Conservation (phyloP, 2,329 filamentous ascomycete genomes). For the Fusarium redolens region DNA sequence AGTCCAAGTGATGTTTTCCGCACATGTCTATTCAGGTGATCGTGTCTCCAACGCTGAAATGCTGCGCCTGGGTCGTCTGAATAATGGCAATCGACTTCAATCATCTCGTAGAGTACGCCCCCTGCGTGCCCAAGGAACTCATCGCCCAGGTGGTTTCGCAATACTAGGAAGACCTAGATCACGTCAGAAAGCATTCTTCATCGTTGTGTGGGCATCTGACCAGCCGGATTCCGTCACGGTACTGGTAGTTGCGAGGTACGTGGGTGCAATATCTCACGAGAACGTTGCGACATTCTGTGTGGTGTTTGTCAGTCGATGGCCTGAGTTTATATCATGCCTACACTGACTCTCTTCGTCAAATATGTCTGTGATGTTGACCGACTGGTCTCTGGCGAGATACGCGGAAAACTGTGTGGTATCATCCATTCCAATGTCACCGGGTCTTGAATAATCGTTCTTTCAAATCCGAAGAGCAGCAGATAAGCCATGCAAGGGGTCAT, state of each 20-base stretch:
- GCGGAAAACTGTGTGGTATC: background rate
- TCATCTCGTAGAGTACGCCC: constrained; percentile 60
- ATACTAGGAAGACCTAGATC: constrained; percentile 54
- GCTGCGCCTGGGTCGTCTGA: constrained; percentile 59
- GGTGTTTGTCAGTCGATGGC: background rate
- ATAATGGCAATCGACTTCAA: constrained; percentile 58
- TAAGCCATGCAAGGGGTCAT: background rate
- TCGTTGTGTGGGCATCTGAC: constrained; percentile 39
- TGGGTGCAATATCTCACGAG: constrained; percentile 57
- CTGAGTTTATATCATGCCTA: background rate
- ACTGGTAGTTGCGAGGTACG: constrained; percentile 59
- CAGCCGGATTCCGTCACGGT: constrained; percentile 57
- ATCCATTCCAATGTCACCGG: constrained; percentile 20
- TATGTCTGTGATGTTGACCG: background rate
- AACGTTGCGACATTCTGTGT: constrained; percentile 58
- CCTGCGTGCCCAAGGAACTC: constrained; percentile 57
- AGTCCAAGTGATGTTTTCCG: constrained; percentile 11
- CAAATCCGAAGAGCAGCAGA: background rate
- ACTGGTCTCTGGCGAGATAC: background rate
- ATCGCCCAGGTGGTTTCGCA: constrained; percentile 58
- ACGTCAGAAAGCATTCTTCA: background rate
- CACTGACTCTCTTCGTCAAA: constrained; percentile 44
- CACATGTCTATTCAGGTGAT: constrained; percentile 58
- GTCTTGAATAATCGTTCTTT: background rate
- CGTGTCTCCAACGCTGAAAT: constrained; percentile 59